Evolutionary conservation across 108 stramenopile genomes (phyloP), one percentile per base, ranked within the genome.

Genomic region (Nitzschia inconspicua): DNA sequence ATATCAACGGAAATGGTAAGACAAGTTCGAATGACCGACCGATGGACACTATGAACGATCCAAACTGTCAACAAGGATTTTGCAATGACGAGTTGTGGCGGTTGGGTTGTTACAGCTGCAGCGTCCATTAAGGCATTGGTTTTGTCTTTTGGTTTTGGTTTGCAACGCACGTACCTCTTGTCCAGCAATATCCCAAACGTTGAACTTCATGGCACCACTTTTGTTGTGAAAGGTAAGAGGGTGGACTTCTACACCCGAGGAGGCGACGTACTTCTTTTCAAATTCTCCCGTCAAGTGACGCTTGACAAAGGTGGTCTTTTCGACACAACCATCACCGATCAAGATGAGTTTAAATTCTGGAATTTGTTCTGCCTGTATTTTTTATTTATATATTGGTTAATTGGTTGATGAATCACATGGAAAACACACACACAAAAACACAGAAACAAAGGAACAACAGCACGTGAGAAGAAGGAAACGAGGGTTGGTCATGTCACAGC

Each of bases 341-440:
- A 99, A 94, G 72, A 99, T 98, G 14, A 99, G 88, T 81, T 99
- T 99, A 79, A 99, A 99, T 78, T 99, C 97, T 32, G 98, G 96
- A 23, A 42, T 39, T 10, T n/a, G 18, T 24, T 7, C 29, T 32
- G n/a, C n/a, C n/a, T 6, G 35, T 10, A 32, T 20, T 36, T 16
- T 35, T 39, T 1, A 31, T 30, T 16, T 29, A 50, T 25, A 50
- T 13, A 7, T 47, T 10, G 19, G 11, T 7, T 18, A 16, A 47
- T 24, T 51, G 23, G 26, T 4, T 11, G 9, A 23, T 22, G 7
- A 27, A 27, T 22, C 29, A 28, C 29, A 13, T n/a, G 14, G 7
- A 13, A 5, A 7, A 20, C 44, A 6, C 6, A 13, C 6, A 7
- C 18, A 20, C 9, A 46, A 6, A 7, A 16, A 20, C 18, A n/a